phyloP scores from a whole-genome alignment of 768 basidiomycete genomes.

The Leucosporidium yakuticum region DNA sequence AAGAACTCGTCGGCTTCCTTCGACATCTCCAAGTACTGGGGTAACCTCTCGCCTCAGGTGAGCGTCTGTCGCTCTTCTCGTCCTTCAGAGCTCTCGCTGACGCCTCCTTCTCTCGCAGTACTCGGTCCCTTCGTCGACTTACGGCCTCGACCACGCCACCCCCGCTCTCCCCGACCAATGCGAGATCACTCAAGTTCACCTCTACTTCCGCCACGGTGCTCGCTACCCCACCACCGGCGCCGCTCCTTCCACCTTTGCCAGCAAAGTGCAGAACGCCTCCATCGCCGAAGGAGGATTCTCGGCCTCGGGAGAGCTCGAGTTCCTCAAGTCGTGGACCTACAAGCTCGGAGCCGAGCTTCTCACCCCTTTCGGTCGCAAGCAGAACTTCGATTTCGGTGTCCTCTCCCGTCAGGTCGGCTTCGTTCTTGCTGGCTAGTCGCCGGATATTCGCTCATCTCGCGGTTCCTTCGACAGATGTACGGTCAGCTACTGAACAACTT shows the following conservation, averaged over 20 bases:
- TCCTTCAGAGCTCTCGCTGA: neutral
- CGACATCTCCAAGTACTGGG: slow-evolving; percentile 41
- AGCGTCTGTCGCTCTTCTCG: neutral
- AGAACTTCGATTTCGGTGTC: slow-evolving; percentile 67
- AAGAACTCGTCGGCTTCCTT: slow-evolving; percentile 9
- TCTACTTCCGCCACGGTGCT: slow-evolving; percentile 39
- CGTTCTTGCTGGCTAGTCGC: neutral
- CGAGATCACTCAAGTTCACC: slow-evolving; percentile 39
- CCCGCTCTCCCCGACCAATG: slow-evolving; percentile 40
- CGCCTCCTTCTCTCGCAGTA: slow-evolving; percentile 41
- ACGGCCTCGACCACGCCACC: slow-evolving; percentile 41
- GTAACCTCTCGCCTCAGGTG: neutral
- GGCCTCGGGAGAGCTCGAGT: slow-evolving; percentile 55
- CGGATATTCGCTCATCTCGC: slow-evolving; percentile 60
- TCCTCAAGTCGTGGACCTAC: slow-evolving; percentile 80
- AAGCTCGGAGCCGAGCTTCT: slow-evolving; percentile 80
- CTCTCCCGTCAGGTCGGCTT: slow-evolving; percentile 26
- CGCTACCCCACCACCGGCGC: slow-evolving; percentile 43
- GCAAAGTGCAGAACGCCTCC: slow-evolving; percentile 39
- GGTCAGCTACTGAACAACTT: slow-evolving; percentile 61
- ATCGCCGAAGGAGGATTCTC: slow-evolving; percentile 17
- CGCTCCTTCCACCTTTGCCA: slow-evolving; percentile 37
- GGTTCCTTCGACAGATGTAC: slow-evolving; percentile 45
- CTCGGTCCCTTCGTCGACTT: slow-evolving; percentile 38
- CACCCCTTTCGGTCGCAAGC: slow-evolving; percentile 82